Evolutionary conservation across 768 basidiomycete genomes (phyloP).

Genomic region (Suillus clintonianus): DNA sequence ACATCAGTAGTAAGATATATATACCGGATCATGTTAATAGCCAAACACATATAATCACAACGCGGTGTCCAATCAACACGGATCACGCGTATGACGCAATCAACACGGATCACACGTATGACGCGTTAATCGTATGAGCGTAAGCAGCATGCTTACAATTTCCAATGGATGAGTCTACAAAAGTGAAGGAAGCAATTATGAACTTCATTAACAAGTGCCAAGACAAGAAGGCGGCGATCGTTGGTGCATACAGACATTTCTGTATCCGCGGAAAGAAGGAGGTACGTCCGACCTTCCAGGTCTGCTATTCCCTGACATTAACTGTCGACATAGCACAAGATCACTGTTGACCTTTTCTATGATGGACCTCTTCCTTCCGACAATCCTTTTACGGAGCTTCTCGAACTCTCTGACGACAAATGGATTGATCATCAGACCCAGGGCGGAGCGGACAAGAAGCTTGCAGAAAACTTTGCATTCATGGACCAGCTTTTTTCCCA

Average conservation of each 20-base stretch:
- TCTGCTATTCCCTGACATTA: background rate
- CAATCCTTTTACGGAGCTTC: constrained; percentile 2
- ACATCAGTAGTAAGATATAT: too few relatives aligned
- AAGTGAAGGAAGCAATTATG: constrained; percentile 11
- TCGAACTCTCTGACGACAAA: background rate
- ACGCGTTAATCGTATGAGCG: too few relatives aligned
- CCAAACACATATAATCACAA: too few relatives aligned
- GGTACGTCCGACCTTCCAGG: constrained; percentile 4
- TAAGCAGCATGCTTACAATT: too few relatives aligned
- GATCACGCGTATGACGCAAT: too few relatives aligned
- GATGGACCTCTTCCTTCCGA: constrained; percentile 6
- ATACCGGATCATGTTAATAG: too few relatives aligned
- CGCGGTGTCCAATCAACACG: too few relatives aligned
- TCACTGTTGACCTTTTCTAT: constrained; percentile 11
- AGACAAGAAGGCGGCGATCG: constrained; percentile 11
- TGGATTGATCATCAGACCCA: background rate
- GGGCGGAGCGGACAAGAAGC: background rate
- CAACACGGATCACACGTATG: too few relatives aligned
- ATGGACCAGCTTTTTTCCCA: background rate
- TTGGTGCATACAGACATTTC: constrained; percentile 8
- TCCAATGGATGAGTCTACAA: background rate
- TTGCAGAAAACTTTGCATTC: background rate
- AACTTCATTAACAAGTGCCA: background rate
- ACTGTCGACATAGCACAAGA: background rate
- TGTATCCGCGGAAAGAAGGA: background rate